Evolutionary conservation across 352 stramenopile genomes (phyloP), one percentile per base, ranked within the genome.

Genomic region (Sclerospora graminicola): DNA sequence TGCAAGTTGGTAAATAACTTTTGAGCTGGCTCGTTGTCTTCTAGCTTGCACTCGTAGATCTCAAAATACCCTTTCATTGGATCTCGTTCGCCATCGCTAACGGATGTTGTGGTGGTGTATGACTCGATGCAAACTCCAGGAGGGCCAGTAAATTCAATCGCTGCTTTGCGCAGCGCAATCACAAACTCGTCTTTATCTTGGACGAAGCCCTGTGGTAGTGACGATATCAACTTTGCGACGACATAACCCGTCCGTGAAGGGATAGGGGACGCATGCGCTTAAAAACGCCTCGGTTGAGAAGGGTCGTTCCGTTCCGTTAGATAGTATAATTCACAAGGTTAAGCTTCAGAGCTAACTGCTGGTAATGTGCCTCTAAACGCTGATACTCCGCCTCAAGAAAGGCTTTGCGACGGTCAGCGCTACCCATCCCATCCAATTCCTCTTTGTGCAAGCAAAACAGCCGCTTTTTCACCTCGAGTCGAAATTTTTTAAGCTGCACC

Each of bases 391-490:
- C 41, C 19, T 85, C 73, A 7, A 92, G 69, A 51, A 89, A 88
- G 14, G 72, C 71, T 49, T 92, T 90, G 37, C 78, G 71, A 8
- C 74, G 73, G 33, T 85, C 78, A 23, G 48, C 47, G 41, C 66
- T 77, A 39, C 49, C 66, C 76, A 88, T 88, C 28, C 48, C 74
- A 29, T 89, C 78, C 24, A 92, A 36, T 21, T 90, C 78, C 41
- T 89, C 81, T 9, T 49, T 57, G 37, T 89, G 66, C 23, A 71
- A 45, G 40, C 63, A 74, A 44, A 81, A 78, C 31, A 92, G 69
- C 19, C 81, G 78, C 53, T 81, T 82, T 56, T 92, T 92, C 31
- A 92, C 69, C 54, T 92, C 76, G 3, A 90, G 51, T 0, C 78
- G 73, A 54, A 66, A 92, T 27, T 69, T 71, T 44, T 82, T 89